These are phyloP conservation scores for Bipolaris oryzae DNA, from an alignment of 2,329 filamentous ascomycete species.

Conservation along the genomic window DNA sequence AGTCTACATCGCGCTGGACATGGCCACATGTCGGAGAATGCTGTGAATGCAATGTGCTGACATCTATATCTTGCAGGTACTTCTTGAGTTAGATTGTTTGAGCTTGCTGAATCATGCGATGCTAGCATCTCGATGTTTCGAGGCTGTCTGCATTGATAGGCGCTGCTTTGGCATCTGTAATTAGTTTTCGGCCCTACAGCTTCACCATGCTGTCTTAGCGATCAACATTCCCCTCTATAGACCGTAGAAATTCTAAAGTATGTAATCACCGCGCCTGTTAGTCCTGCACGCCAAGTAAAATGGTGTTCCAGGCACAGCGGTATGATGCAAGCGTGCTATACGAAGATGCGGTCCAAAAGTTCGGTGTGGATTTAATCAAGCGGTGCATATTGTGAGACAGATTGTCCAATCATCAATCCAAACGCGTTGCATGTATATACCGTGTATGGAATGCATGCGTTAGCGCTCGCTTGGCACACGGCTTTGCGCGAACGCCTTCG, in stretches of 20 bases:
- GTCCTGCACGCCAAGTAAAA: not conserved
- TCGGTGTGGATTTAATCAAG: not conserved
- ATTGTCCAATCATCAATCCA: not conserved
- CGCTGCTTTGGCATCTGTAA: constrained; percentile 10
- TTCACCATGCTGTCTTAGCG: not conserved
- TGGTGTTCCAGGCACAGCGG: not conserved
- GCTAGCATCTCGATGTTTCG: constrained; percentile 6
- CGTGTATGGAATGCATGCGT: constrained; percentile 1
- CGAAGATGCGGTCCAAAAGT: not conserved
- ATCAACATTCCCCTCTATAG: constrained; percentile 6
- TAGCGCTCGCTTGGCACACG: constrained; percentile 14
- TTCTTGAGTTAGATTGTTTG: constrained; percentile 2
- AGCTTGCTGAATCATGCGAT: constrained; percentile 4
- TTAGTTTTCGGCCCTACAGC: constrained; percentile 2
- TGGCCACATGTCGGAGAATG: not conserved
- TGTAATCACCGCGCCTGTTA: not conserved
- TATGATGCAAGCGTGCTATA: not conserved
- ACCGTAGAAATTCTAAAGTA: not conserved
- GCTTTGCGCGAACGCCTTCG: constrained; percentile 9
- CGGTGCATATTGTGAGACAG: not conserved
- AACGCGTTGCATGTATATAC: not conserved
- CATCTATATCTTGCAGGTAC: constrained; percentile 5
- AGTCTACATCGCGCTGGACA: not conserved
- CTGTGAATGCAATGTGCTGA: constrained; percentile 4
- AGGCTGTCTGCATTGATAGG: constrained; percentile 8